Conservation (phyloP, 352 stramenopile species). For the Phytophthora fragariae region DNA sequence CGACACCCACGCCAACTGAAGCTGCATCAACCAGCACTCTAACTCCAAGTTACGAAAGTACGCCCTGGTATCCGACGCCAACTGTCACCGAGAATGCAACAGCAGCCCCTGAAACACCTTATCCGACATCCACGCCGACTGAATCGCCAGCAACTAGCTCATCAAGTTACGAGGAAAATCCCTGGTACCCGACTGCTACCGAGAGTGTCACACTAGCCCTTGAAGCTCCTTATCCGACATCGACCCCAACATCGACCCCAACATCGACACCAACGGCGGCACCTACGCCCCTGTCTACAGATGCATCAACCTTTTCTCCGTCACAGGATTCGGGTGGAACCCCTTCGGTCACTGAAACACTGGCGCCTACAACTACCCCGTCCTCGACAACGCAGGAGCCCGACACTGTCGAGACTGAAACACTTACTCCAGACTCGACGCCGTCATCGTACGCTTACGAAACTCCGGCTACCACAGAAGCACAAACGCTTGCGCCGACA, state of each 20-base stretch:
- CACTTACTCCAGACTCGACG: neutral
- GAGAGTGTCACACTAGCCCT: neutral
- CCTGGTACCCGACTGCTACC: neutral
- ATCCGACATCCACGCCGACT: neutral
- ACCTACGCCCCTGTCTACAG: neutral
- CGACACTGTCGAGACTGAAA: neutral
- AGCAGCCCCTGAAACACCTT: neutral
- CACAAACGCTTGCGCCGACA: slow-evolving; percentile 10
- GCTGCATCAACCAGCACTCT: neutral
- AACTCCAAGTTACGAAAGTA: neutral
- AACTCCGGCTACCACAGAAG: slow-evolving; percentile 18
- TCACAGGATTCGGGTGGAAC: neutral
- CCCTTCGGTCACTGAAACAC: slow-evolving; percentile 1
- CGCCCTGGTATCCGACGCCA: neutral
- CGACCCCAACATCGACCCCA: slow-evolving; percentile 2
- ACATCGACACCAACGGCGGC: neutral
- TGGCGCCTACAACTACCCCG: slow-evolving; percentile 4
- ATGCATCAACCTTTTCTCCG: neutral
- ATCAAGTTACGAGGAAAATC: too few species aligned
- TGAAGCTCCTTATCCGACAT: neutral
- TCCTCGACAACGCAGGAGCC: neutral
- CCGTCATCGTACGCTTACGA: slow-evolving; percentile 1
- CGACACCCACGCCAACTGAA: neutral
- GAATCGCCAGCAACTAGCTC: too few species aligned
- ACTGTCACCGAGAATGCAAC: neutral